These are phyloP conservation scores for Suillus subaureus DNA, from an alignment of 768 basidiomycete species.

Conservation along the genomic window DNA sequence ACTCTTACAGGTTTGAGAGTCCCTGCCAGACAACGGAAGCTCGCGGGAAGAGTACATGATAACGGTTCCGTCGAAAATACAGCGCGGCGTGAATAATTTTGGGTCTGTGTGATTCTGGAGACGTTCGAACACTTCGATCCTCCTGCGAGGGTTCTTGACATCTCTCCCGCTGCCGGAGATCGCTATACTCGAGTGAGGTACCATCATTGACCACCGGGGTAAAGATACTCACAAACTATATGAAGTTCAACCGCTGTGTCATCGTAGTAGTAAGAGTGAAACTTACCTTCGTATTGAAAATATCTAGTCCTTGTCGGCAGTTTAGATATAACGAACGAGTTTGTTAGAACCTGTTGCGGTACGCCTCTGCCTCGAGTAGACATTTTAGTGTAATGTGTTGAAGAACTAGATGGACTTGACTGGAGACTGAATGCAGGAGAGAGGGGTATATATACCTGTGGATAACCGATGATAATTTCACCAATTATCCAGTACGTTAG, in stretches of 20 bases:
- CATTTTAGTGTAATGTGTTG: neutral
- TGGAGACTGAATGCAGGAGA: neutral
- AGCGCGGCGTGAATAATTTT: constrained; percentile 40
- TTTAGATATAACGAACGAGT: constrained; percentile 33
- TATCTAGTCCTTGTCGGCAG: constrained; percentile 28
- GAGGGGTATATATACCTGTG: constrained; percentile 3
- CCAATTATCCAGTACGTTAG: neutral
- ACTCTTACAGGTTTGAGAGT: constrained; percentile 32
- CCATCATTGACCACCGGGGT: neutral
- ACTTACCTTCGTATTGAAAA: constrained; percentile 36
- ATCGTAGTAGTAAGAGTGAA: constrained; percentile 5
- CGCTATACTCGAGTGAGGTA: constrained; percentile 17
- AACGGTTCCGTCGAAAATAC: constrained; percentile 48
- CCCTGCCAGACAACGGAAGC: constrained; percentile 33
- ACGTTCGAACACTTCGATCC: constrained; percentile 32
- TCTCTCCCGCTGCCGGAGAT: constrained; percentile 13
- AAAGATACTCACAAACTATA: constrained; percentile 30
- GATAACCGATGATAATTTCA: neutral
- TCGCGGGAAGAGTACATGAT: constrained; percentile 41
- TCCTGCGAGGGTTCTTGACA: constrained; percentile 17
- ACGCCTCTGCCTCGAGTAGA: neutral
- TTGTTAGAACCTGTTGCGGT: constrained; percentile 31
- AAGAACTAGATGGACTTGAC: neutral
- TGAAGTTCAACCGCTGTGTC: constrained; percentile 10
- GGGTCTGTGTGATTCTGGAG: constrained; percentile 43